These are phyloP conservation scores for Peniophora sp. DNA, from an alignment of 1,284 basidiomycete genomes.

Conservation along the genomic window DNA sequence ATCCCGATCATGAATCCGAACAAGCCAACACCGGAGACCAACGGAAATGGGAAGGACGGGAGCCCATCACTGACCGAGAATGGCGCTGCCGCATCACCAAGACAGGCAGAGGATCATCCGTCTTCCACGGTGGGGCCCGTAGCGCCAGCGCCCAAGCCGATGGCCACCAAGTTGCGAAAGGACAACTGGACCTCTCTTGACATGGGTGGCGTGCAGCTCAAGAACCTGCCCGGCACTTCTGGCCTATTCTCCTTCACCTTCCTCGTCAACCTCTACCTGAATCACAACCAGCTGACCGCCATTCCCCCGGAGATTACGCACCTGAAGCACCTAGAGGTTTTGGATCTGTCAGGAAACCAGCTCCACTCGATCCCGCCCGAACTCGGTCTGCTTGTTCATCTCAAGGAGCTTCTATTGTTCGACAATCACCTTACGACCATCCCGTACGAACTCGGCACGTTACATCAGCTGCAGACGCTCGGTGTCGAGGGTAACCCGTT, in stretches of 20 bases:
- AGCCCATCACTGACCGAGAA: conserved; percentile 18
- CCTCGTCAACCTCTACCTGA: conserved; percentile 93
- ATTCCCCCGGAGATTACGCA: conserved; percentile 82
- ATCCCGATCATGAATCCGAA: conserved; percentile 83
- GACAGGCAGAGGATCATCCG: conserved; percentile 49
- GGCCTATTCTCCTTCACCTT: conserved; percentile 90
- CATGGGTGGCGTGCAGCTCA: conserved; percentile 92
- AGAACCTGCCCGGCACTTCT: conserved; percentile 79
- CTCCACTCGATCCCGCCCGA: conserved; percentile 78
- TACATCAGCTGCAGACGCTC: conserved; percentile 90
- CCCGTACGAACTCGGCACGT: conserved; percentile 82
- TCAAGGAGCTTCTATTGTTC: conserved; percentile 92
- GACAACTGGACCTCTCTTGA: conserved; percentile 90
- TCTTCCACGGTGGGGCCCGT: conserved; percentile 68
- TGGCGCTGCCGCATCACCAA: conserved; percentile 24
- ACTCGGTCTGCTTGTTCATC: conserved; percentile 83
- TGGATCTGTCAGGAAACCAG: conserved; percentile 91
- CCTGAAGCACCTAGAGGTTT: conserved; percentile 80
- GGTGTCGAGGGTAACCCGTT: conserved; percentile 97
- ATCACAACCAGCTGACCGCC: conserved; percentile 84
- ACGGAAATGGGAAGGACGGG: conserved; percentile 28
- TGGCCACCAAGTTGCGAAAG: conserved; percentile 49
- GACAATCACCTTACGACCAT: conserved; percentile 88
- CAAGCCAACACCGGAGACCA: conserved; percentile 35
- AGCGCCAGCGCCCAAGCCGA: conserved; percentile 43